A percentile compares a stretch with the other conserved stretches of the same genome.
phyloP scores from a whole-genome alignment of 2,329 filamentous ascomycete genomes.

The Ramularia endophylla region DNA sequence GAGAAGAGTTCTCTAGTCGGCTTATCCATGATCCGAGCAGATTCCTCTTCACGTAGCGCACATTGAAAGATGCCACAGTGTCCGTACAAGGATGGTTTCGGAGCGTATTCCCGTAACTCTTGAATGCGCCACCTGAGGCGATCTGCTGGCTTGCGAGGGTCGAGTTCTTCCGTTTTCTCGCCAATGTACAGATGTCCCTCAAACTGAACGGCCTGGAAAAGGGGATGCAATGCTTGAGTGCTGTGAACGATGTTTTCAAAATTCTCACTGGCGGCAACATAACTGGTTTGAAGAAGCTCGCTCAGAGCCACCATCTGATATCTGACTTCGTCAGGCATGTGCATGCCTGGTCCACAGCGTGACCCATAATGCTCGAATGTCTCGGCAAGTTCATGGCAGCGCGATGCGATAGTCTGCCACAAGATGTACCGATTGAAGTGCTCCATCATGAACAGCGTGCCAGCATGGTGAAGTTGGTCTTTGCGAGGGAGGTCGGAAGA shows the following conservation, averaged over 20 bases:
- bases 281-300: neutral
- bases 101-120: neutral
- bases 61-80: no score
- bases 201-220: neutral
- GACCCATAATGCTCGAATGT: no score
- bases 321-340: neutral
- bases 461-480: neutral
- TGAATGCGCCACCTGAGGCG: neutral
- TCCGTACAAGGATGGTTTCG: no score
- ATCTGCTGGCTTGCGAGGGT: neutral
- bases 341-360: no score
- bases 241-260: neutral
- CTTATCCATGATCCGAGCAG: constrained; percentile 2
- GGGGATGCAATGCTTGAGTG: neutral
- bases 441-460: neutral
- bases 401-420: constrained; percentile 3
- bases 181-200: neutral
- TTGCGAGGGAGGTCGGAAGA: neutral
- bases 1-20: neutral
- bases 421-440: neutral
- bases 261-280: neutral
- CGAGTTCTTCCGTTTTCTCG: neutral
- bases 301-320: neutral
- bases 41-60: constrained; percentile 2
- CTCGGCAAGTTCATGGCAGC: neutral